Evolutionary conservation across 441 rosid species (phyloP).

Genomic region (Capsella rubella): DNA sequence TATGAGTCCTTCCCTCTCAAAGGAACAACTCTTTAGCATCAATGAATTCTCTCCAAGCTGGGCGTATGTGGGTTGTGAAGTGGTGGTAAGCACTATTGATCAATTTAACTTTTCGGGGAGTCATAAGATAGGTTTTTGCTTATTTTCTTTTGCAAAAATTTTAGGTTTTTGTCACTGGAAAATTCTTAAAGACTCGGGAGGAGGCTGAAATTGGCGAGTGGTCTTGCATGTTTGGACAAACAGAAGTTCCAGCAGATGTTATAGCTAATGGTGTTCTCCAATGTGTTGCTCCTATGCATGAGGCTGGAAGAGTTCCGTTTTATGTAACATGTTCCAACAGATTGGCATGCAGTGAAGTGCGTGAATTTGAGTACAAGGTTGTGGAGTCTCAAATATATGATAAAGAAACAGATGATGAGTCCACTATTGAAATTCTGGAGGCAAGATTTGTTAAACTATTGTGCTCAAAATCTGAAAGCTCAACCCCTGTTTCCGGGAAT

Average conservation of each 20-base stretch:
- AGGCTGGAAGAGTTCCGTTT: slow-evolving; percentile 87
- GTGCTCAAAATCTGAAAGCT: slow-evolving; percentile 50
- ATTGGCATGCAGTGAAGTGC: slow-evolving; percentile 95
- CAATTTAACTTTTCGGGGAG: slow-evolving; percentile 11
- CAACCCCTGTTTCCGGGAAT: slow-evolving; percentile 36
- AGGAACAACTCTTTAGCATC: slow-evolving; percentile 81
- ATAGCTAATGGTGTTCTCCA: slow-evolving; percentile 82
- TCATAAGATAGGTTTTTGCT: slow-evolving; percentile 21
- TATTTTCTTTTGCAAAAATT: slow-evolving; percentile 25
- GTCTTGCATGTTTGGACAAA: slow-evolving; percentile 98
- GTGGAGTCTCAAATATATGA: slow-evolving; percentile 47
- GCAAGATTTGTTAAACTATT: slow-evolving; percentile 69
- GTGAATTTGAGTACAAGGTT: slow-evolving; percentile 81
- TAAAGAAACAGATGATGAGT: slow-evolving; percentile 35
- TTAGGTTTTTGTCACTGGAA: slow-evolving; percentile 79
- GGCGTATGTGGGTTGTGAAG: slow-evolving; percentile 63
- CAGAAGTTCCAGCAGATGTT: slow-evolving; percentile 89
- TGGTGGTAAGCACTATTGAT: slow-evolving; percentile 52
- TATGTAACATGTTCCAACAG: slow-evolving; percentile 93
- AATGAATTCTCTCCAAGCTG: slow-evolving; percentile 82
- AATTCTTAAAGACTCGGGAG: slow-evolving; percentile 67
- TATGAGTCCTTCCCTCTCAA: slow-evolving; percentile 74
- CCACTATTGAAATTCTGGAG: slow-evolving; percentile 53
- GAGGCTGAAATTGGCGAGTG: slow-evolving; percentile 61
- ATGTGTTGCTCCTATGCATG: slow-evolving; percentile 72